Conservation (phyloP, 352 stramenopile genomes). For the Phytophthora melonis region DNA sequence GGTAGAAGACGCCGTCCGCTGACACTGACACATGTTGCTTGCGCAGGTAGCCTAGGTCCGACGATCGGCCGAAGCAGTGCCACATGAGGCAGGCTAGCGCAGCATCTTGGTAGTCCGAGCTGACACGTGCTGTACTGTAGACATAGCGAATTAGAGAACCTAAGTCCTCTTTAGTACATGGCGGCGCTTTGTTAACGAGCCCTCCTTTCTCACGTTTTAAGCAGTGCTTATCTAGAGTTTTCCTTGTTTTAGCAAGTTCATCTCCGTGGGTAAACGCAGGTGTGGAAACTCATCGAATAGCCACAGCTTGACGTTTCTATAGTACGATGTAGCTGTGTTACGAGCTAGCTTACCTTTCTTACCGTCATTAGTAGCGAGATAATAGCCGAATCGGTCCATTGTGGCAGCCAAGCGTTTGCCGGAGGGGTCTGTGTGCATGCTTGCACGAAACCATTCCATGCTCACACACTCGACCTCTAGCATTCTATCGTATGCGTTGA, state of each 20-base stretch:
- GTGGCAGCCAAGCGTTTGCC: slow-evolving; percentile 8
- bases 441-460: slow-evolving; percentile 11
- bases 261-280: slow-evolving; percentile 12
- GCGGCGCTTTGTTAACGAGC: no score
- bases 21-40: no score
- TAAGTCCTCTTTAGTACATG: no score
- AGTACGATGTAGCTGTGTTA: slow-evolving; percentile 13
- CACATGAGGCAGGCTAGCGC: no score
- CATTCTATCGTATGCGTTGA: slow-evolving; percentile 1
- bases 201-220: no score
- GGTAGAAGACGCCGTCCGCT: no score
- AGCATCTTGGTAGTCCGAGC: no score
- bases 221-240: slow-evolving; percentile 2
- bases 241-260: slow-evolving; percentile 18
- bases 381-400: slow-evolving; percentile 22
- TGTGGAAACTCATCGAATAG: slow-evolving; percentile 12
- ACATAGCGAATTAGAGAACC: no score
- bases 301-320: slow-evolving; percentile 17
- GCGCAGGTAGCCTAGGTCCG: no score
- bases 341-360: slow-evolving; percentile 27
- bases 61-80: no score
- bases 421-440: neutral
- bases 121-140: no score
- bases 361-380: slow-evolving; percentile 22
- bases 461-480: neutral